phyloP scores from a whole-genome alignment of 2,329 filamentous ascomycete species.

The Zymoseptoria ardabiliae region DNA sequence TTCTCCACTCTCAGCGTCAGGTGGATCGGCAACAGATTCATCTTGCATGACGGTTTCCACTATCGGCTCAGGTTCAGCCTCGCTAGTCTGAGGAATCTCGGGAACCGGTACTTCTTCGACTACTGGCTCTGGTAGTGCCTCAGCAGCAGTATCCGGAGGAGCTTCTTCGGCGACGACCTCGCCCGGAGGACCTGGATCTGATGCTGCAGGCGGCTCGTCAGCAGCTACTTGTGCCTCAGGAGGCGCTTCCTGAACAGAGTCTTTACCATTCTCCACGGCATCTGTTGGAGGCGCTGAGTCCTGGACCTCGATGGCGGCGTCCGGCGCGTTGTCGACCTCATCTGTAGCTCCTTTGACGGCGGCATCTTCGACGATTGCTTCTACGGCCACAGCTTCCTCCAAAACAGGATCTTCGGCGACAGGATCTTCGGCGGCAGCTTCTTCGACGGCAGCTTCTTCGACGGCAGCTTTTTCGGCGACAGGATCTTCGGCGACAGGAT shows the following conservation, averaged over 20 bases:
- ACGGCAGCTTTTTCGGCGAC: neutral
- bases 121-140: neutral
- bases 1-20: neutral
- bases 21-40: neutral
- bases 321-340: neutral
- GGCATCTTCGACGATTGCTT: neutral
- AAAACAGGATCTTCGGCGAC: neutral
- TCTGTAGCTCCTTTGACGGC: neutral
- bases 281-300: neutral
- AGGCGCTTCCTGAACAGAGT: neutral
- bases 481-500: neutral
- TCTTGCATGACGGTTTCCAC: neutral
- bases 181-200: neutral
- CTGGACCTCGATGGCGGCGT: neutral
- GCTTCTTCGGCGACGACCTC: neutral
- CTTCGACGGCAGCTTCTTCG: neutral
- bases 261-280: no score
- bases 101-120: neutral
- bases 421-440: no score
- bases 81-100: neutral
- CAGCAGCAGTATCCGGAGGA: neutral
- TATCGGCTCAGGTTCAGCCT: neutral
- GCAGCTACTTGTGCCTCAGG: neutral
- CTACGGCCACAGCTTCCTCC: neutral
- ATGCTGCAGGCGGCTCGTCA: neutral